Conservation (phyloP, 2,329 filamentous ascomycete genomes). For the Phyllosticta capitalensis region DNA sequence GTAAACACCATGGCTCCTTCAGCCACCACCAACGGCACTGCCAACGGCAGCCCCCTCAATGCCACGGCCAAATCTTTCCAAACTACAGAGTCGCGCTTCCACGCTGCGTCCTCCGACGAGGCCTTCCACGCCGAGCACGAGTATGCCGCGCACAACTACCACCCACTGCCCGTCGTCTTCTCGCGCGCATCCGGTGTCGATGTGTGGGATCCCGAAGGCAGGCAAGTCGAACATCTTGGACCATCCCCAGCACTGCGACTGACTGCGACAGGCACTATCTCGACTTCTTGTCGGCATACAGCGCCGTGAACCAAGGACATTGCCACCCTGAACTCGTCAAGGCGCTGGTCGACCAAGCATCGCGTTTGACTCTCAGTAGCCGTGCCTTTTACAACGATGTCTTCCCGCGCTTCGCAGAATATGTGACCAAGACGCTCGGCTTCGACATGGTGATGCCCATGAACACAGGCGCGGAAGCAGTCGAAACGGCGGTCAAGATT, state of each 20-base stretch:
- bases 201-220: conserved; percentile 93
- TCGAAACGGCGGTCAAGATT: conserved; percentile 93
- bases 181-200: conserved; percentile 66
- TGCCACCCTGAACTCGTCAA: conserved; percentile 95
- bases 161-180: conserved; percentile 78
- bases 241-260: not conserved
- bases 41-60: conserved; percentile 19
- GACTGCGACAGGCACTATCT: conserved; percentile 57
- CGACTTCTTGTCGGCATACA: conserved; percentile 97
- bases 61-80: conserved; percentile 1
- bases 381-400: conserved; percentile 98
- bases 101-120: conserved; percentile 66
- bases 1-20: conserved; percentile 10
- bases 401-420: conserved; percentile 90
- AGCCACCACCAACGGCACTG: conserved; percentile 11
- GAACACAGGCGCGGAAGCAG: conserved; percentile 95
- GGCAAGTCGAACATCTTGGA: conserved; percentile 10
- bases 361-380: conserved; percentile 81
- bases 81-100: conserved; percentile 38
- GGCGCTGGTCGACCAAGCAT: conserved; percentile 79
- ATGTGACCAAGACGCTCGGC: conserved; percentile 77
- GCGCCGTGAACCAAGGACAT: conserved; percentile 94
- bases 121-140: conserved; percentile 75
- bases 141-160: conserved; percentile 96
- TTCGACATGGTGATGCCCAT: conserved; percentile 98